phyloP scores from a whole-genome alignment of 1,284 basidiomycete genomes.

The Anthracocystis setariae region DNA sequence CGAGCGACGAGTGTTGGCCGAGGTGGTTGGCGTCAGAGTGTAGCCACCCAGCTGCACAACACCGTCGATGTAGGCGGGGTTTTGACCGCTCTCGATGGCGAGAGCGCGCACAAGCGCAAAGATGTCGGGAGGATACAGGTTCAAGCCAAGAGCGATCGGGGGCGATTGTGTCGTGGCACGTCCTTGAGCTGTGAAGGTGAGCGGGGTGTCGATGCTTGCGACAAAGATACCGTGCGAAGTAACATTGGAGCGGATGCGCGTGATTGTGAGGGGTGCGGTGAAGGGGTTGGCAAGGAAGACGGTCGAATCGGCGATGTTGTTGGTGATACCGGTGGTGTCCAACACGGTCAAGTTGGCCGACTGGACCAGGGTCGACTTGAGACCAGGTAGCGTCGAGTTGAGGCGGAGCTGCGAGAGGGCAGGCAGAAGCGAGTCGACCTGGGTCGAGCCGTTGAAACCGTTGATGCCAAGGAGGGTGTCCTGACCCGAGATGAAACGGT shows the following conservation, averaged over 20 bases:
- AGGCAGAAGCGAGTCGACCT: constrained; percentile 73
- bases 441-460: constrained; percentile 76
- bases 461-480: constrained; percentile 64
- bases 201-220: constrained; percentile 75
- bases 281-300: constrained; percentile 79
- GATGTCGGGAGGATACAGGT: constrained; percentile 77
- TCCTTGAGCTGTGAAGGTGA: constrained; percentile 73
- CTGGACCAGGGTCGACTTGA: constrained; percentile 74
- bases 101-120: constrained; percentile 78
- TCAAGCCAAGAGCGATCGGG: constrained; percentile 75
- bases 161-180: constrained; percentile 75
- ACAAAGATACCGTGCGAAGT: constrained; percentile 75
- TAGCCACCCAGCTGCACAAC: constrained; percentile 79
- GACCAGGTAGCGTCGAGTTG: constrained; percentile 74
- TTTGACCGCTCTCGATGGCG: constrained; percentile 75
- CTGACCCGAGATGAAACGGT: constrained; percentile 75
- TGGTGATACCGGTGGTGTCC: constrained; percentile 74
- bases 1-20: constrained; percentile 47
- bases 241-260: constrained; percentile 75
- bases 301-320: constrained; percentile 77
- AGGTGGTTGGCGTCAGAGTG: constrained; percentile 71
- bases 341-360: constrained; percentile 74
- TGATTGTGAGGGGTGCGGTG: constrained; percentile 74
- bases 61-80: constrained; percentile 75
- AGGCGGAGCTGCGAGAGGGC: constrained; percentile 77